phyloP scores from a whole-genome alignment of 805 yeast genomes.

The Schizosaccharomyces osmophilus region DNA sequence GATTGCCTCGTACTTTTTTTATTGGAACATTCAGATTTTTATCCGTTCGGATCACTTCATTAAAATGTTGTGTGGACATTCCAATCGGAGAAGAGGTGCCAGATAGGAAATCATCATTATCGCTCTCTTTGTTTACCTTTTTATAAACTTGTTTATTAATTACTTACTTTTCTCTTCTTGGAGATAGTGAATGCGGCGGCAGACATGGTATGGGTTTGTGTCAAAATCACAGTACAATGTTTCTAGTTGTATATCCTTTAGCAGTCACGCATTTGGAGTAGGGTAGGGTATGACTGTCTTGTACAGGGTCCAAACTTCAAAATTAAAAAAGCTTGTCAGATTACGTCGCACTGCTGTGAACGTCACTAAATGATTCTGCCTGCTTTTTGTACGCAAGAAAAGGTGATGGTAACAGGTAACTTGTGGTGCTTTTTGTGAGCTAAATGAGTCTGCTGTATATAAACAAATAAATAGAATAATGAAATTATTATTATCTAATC shows the following conservation, averaged over 20 bases:
- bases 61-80: not conserved
- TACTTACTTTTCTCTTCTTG: constrained; percentile 3
- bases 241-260: not conserved
- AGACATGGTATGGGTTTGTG: constrained; percentile 2
- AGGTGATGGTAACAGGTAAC: not conserved
- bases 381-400: not conserved
- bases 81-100: constrained; percentile 4
- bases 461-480: no score
- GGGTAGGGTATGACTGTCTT: not conserved
- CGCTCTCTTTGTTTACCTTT: not conserved
- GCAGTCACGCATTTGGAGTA: not conserved
- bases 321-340: no score
- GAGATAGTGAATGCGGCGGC: constrained; percentile 2
- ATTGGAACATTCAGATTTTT: not conserved
- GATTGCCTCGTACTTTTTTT: not conserved
- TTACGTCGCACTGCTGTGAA: not conserved
- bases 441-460: no score
- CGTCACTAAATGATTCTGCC: not conserved
- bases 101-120: constrained; percentile 1
- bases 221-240: not conserved
- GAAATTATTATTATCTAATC: no score
- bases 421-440: no score
- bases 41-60: constrained; percentile 1
- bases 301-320: not conserved
- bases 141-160: not conserved